Base-by-base conservation (phyloP, 305 asterid species). In the Fraxinus albicans region DNA sequence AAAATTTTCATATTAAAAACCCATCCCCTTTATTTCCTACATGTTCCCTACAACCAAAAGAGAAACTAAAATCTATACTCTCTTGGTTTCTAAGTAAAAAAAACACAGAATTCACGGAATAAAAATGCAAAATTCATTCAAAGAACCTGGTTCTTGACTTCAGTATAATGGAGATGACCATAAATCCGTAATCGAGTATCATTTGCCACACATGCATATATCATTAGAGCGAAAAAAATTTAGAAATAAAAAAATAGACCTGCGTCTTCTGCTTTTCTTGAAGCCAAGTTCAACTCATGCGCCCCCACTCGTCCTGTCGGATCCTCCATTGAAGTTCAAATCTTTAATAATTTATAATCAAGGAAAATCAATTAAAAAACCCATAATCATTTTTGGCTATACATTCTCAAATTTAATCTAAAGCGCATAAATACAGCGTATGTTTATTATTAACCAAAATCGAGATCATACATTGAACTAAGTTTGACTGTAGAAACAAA, bases 231-330 rank as follows among this genome's bases (percentile, higher is more conserved):
- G 36, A 44, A 72, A 63, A 38, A 25, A 67, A 63, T 4, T 4
- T 6, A 38, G 17, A 44, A 29, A 25, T 27, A 36, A 79, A 84
- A 35, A 35, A 76, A 34, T 60, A 13, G 80, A 94, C 97, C 97
- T 89, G 99, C 95, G 91, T 93, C 99, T 87, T 95, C 98, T 82
- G 96, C 99, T 82, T 90, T 94, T 88, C 98, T 92, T 80, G 97
- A 94, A 79, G 93, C 97, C 90, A 93, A 87, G 86, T 90, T 88
- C 86, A 90, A 77, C 79, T 86, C 92, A 81, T 91, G 91, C 84
- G 76, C 85, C 21, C 88, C 77, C 72, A 86, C 92, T 80, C 92
- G 89, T 79, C 82, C 84, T 76, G 87, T 84, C 74, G 84, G 84
- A 88, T 85, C 90, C 89, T 87, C 98, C 97, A 93, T 93, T 79